A percentile compares a stretch with the other conserved stretches of the same genome.
phyloP scores from a whole-genome alignment of 257 asterid genomes.

The Plectranthus barbatus region DNA sequence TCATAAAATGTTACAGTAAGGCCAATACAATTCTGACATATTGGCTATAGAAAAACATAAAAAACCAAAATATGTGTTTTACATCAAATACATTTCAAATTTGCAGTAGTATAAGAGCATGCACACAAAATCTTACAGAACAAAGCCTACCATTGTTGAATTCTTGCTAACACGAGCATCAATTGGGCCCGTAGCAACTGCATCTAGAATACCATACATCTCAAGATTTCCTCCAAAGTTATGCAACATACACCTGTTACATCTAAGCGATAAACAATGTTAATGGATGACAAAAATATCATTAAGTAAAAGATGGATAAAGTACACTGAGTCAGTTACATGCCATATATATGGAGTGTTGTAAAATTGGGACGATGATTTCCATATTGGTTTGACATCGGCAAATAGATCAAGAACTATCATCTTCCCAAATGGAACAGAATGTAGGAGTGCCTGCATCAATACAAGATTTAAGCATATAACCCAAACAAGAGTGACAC shows the following conservation, averaged over 20 bases:
- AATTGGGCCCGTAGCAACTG: slow-evolving; percentile 91
- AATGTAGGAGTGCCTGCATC: slow-evolving; percentile 89
- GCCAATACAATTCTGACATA: no score
- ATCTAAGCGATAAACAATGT: slow-evolving; percentile 15
- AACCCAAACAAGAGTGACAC: background rate
- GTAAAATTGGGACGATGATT: slow-evolving; percentile 81
- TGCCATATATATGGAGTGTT: slow-evolving; percentile 92
- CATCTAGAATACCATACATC: slow-evolving; percentile 89
- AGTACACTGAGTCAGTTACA: slow-evolving; percentile 13
- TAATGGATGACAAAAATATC: background rate
- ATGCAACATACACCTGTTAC: slow-evolving; percentile 94
- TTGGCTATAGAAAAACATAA: background rate
- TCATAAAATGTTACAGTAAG: no score
- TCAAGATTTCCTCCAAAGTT: slow-evolving; percentile 97
- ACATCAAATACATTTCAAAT: background rate
- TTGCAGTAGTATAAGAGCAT: background rate
- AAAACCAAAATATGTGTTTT: no score
- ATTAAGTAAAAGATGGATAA: background rate
- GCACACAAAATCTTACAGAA: background rate
- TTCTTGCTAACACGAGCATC: slow-evolving; percentile 74
- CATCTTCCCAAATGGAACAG: slow-evolving; percentile 98
- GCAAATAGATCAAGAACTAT: slow-evolving; percentile 98
- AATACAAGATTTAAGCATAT: slow-evolving; percentile 1
- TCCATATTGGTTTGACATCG: slow-evolving; percentile 94
- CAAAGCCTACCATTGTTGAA: slow-evolving; percentile 72